Base-by-base conservation (phyloP, 768 basidiomycete species). In the Pluteus cervinus region DNA sequence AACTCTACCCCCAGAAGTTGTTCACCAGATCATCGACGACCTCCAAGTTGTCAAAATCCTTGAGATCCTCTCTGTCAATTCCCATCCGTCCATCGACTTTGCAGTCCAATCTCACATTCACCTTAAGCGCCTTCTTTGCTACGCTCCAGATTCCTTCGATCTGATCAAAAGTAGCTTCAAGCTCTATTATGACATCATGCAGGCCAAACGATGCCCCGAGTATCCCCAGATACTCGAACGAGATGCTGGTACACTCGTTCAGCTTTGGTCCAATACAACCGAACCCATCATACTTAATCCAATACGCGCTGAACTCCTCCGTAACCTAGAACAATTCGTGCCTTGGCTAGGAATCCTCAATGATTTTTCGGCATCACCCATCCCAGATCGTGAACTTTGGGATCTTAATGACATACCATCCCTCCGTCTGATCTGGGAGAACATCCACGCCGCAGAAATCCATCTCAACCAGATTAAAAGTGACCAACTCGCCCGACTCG, bases 21-120 rank as follows among this genome's bases (percentile, higher is more conserved):
- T 56, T 14, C 55, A 56, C 39, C 45, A 53, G 33, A 41, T 60
- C 18, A 37, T 60, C 29, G 39, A 40, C 29, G 53, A 58, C 30
- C 40, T 60, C n/a, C 48, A 50, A 3, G 34, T 58, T 11, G 26
- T 39, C 30, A 53, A 54, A 22, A 49, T 55, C 36, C 44, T 56
- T 16, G 51, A 54, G 24, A 33, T 56, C 4, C 35, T 54, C 28
- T 45, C 54, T 34, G 41, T 52, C 7, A 35, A 29, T 4, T 44
- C 51, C 10, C 52, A 56, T 36, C 15, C 41, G 3, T 14, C 30
- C 7, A 37, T 52, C 12, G 41, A 45, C 10, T n/a, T n/a, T n/a
- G n/a, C n/a, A n/a, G n/a, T n/a, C n/a, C n/a, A n/a, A n/a, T n/a
- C n/a, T n/a, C n/a, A n/a, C n/a, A n/a, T n/a, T n/a, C n/a, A n/a